A percentile compares a stretch with the other conserved stretches of the same genome.
Evolutionary conservation across 352 stramenopile genomes (phyloP).

Genomic region (Peronospora tabacina): DNA sequence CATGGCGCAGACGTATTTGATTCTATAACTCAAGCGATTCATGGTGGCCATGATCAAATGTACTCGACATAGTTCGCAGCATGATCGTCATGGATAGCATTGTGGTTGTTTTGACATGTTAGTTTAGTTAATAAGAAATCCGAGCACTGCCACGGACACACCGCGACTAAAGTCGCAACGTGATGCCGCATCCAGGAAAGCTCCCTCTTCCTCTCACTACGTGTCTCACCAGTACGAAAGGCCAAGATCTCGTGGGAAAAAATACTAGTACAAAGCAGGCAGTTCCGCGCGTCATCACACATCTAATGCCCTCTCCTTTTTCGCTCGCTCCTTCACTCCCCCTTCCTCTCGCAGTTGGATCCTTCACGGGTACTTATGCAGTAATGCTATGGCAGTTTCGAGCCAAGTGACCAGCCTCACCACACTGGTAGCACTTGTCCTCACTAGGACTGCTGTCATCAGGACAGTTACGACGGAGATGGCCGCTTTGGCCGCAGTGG

Average conservation of each 20-base stretch:
- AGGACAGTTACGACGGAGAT: constrained; percentile 73
- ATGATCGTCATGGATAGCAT: not conserved
- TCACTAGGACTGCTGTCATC: constrained; percentile 56
- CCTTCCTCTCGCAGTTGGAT: constrained; percentile 35
- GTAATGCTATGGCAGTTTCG: constrained; percentile 61
- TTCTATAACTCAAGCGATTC: too few relatives aligned
- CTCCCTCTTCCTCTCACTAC: constrained; percentile 36
- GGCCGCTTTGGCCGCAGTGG: constrained; percentile 56
- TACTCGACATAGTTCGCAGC: not conserved
- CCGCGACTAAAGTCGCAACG: constrained; percentile 7
- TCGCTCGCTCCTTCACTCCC: constrained; percentile 33
- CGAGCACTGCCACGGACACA: constrained; percentile 13
- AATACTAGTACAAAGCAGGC: constrained; percentile 59
- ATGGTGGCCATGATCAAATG: not conserved
- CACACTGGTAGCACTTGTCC: constrained; percentile 83
- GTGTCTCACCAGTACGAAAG: constrained; percentile 38
- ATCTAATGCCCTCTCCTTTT: constrained; percentile 43
- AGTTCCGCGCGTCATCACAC: constrained; percentile 37
- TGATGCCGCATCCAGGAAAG: constrained; percentile 5
- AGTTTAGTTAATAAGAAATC: constrained; percentile 48
- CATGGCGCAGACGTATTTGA: too few relatives aligned
- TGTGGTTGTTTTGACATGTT: constrained; percentile 26
- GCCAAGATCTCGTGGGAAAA: constrained; percentile 38
- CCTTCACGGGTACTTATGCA: constrained; percentile 33
- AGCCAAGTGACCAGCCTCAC: constrained; percentile 67